A percentile compares a stretch with the other conserved stretches of the same genome.
phyloP scores from a whole-genome alignment of 179 eudicot species.

The Corrigiola litoralis region DNA sequence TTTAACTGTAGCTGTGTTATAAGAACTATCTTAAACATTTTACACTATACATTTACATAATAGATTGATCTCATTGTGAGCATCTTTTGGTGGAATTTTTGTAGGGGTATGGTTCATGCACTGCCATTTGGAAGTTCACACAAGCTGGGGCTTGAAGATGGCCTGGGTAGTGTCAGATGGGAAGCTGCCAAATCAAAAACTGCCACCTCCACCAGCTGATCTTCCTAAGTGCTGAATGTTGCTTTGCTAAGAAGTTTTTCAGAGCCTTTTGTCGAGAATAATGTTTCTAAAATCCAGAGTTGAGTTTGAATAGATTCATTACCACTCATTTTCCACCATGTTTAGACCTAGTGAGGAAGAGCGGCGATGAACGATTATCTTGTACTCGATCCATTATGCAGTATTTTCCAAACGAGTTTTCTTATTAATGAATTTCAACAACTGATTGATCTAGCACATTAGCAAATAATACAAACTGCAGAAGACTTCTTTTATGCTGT shows the following conservation, averaged over 20 bases:
- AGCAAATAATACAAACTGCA: too few relatives aligned
- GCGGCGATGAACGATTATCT: not conserved
- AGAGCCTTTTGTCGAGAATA: not conserved
- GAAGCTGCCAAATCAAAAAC: conserved; percentile 24
- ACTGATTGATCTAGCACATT: not conserved
- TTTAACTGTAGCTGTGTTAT: not conserved
- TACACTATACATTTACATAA: not conserved
- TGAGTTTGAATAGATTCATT: not conserved
- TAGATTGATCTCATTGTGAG: not conserved
- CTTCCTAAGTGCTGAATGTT: conserved; percentile 25
- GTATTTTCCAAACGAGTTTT: not conserved
- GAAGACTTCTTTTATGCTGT: not conserved
- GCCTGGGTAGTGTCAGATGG: conserved; percentile 29
- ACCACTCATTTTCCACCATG: conserved; percentile 4
- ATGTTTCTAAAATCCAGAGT: not conserved
- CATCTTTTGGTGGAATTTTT: not conserved
- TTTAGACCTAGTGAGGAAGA: not conserved
- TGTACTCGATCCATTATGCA: not conserved
- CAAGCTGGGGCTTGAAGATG: conserved; percentile 35
- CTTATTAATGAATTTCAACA: not conserved
- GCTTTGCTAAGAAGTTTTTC: not conserved
- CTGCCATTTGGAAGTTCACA: conserved; percentile 36
- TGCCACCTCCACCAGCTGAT: conserved; percentile 34
- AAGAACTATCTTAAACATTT: too few relatives aligned
- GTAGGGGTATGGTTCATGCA: conserved; percentile 40